Conservation (phyloP, 352 stramenopile species). For the Peronosclerospora sorghi region DNA sequence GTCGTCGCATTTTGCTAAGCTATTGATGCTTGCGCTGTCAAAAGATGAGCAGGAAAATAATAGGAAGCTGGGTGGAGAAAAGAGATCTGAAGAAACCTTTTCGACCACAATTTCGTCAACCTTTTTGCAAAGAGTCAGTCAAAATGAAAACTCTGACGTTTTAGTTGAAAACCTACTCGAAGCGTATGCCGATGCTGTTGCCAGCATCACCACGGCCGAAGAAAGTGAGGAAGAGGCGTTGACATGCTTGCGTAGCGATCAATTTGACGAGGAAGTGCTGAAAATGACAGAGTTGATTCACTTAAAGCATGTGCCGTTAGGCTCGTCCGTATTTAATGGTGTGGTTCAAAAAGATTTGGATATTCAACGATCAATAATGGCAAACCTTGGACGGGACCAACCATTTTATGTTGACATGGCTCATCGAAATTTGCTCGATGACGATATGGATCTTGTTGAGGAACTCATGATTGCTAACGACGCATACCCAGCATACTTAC, state of each 20-base stretch:
- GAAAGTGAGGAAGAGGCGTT: slow-evolving; percentile 42
- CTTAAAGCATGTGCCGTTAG: slow-evolving; percentile 68
- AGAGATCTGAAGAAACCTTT: slow-evolving; percentile 5
- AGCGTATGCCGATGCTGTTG: slow-evolving; percentile 46
- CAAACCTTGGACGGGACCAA: slow-evolving; percentile 73
- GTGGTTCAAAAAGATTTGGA: slow-evolving; percentile 58
- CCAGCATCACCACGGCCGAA: slow-evolving; percentile 16
- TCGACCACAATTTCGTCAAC: slow-evolving; percentile 27
- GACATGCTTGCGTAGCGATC: slow-evolving; percentile 27
- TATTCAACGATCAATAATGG: slow-evolving; percentile 67
- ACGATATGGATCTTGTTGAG: slow-evolving; percentile 57
- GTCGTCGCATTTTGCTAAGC: slow-evolving; percentile 70
- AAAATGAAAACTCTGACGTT: slow-evolving; percentile 29
- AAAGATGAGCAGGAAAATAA: slow-evolving; percentile 33
- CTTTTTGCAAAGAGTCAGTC: slow-evolving; percentile 42
- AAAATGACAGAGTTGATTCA: slow-evolving; percentile 69
- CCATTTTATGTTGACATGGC: slow-evolving; percentile 57
- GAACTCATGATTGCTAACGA: slow-evolving; percentile 49
- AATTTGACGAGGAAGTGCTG: slow-evolving; percentile 48
- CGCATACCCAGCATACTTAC: slow-evolving; percentile 55
- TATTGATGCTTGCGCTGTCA: slow-evolving; percentile 52
- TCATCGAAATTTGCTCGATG: slow-evolving; percentile 35
- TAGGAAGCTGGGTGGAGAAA: slow-evolving; percentile 4
- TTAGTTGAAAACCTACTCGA: slow-evolving; percentile 49
- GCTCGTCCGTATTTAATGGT: slow-evolving; percentile 80